Evolutionary conservation across 2,329 filamentous ascomycete species (phyloP).

Genomic region (Beauveria scarabaeidicola): DNA sequence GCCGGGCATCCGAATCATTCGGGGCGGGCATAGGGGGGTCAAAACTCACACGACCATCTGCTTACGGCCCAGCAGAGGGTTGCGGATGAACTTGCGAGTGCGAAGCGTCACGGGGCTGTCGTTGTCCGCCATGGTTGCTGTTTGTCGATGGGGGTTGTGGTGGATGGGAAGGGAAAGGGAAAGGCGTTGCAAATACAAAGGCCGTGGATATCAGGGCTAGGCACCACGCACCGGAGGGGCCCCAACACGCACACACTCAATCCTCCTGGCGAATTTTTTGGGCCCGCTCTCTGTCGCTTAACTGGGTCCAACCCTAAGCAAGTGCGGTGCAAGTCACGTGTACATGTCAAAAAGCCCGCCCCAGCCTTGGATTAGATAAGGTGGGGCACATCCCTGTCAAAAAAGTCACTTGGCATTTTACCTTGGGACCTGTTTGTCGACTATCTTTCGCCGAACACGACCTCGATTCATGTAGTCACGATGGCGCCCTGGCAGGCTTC

Average conservation of each 20-base stretch:
- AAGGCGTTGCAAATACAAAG: conserved; percentile 4
- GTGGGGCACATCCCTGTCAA: neutral
- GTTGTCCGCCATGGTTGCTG: conserved; percentile 79
- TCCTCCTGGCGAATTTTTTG: conserved; percentile 18
- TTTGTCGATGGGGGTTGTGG: conserved; percentile 24
- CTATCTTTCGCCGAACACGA: neutral
- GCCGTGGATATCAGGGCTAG: conserved; percentile 13
- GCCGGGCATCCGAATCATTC: neutral
- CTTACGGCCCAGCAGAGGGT: conserved; percentile 96
- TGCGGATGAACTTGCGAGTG: conserved; percentile 99
- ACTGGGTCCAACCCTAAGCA: conserved; percentile 40
- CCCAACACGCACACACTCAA: neutral
- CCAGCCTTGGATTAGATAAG: neutral
- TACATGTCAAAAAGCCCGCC: no score
- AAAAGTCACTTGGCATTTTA: neutral
- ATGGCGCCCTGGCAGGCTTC: conserved; percentile 8
- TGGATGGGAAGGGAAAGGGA: conserved; percentile 14
- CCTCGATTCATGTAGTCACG: neutral
- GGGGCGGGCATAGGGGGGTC: conserved; percentile 11
- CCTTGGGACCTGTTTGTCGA: neutral
- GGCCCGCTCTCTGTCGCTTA: conserved; percentile 28
- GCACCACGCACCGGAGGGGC: conserved; percentile 14
- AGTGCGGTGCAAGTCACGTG: conserved; percentile 8
- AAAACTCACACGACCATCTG: conserved; percentile 97
- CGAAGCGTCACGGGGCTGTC: conserved; percentile 73